phyloP scores from a whole-genome alignment of 805 yeast species.

The Lipomyces anomalus region DNA sequence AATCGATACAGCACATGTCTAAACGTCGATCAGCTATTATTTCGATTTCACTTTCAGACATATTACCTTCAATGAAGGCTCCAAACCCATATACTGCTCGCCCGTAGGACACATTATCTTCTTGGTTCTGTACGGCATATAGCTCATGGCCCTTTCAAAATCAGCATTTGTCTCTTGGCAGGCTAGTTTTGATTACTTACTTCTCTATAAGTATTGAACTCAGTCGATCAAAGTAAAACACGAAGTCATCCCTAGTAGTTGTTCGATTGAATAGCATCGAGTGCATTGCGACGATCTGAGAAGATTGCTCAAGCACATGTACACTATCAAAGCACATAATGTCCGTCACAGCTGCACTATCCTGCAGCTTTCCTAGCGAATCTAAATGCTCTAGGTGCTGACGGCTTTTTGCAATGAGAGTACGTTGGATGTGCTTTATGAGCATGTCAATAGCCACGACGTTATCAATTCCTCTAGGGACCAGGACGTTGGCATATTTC shows the following conservation, averaged over 20 bases:
- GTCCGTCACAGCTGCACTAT: conserved; percentile 8
- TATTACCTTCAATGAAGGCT: conserved; percentile 27
- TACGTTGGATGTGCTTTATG: conserved; percentile 71
- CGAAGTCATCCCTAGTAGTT: conserved; percentile 67
- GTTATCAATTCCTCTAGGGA: conserved; percentile 90
- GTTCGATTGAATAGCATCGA: conserved; percentile 57
- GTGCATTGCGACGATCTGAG: conserved; percentile 67
- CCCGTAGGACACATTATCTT: conserved; percentile 43
- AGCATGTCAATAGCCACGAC: conserved; percentile 68
- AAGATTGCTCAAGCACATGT: conserved; percentile 40
- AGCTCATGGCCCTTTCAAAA: conserved; percentile 19
- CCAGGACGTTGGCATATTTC: conserved; percentile 73
- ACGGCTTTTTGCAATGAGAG: conserved; percentile 56
- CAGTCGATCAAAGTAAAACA: conserved; percentile 81
- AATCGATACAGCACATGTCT: conserved; percentile 23
- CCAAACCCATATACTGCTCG: conserved; percentile 26
- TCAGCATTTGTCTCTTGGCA: conserved; percentile 52
- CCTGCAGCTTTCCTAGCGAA: conserved; percentile 44
- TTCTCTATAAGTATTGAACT: conserved; percentile 59
- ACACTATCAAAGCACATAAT: conserved; percentile 22
- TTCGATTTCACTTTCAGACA: background rate
- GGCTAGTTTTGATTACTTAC: conserved; percentile 46
- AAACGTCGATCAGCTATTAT: too few species aligned
- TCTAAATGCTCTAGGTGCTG: conserved; percentile 62
- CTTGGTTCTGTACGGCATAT: conserved; percentile 37